Base-by-base conservation (phyloP, 2,329 filamentous ascomycete species). In the Penicillium sp. region DNA sequence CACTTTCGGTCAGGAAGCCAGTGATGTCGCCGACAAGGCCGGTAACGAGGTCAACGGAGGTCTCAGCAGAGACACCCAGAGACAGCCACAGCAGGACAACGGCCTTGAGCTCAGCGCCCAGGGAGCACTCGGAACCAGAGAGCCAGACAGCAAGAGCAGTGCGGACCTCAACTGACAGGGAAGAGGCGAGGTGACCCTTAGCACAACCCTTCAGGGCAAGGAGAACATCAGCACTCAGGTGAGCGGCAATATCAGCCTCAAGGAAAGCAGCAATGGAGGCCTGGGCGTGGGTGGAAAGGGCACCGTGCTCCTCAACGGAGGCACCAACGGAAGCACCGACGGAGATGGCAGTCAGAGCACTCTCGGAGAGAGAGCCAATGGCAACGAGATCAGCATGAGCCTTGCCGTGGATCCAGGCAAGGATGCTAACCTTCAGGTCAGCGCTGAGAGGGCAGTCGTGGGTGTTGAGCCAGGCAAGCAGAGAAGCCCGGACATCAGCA, bases 41-140 rank as follows among this genome's bases (percentile, higher is more conserved):
- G 19, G 56, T 52, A 48, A 62, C 52, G 19, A 74, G 50, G 55
- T 62, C 63, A 45, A 71, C 51, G 36, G 67, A 65, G 47, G 60
- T 64, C 24, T 70, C 68, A 26, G 62, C 68, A 26, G 63, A 58
- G 16, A 65, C 64, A 53, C 55, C 66, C 26, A 73, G 60, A 18
- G 71, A 70, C 48, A 75, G 63, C 72, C 72, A 75, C 59, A 71
- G 63, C 28, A 72, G 54, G 42, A 74, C 59, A 44, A 72, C 58
- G 28, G 69, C 65, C 70, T 74, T 73, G 14, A 74, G 66, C 51
- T 74, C 67, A 51, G 63, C 70, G 40, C 68, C 69, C 18, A 75
- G 68, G 18, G 57, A 49, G 69, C 70, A 73, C 59, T 56, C 55
- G 26, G 63, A 62, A 52, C 67, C 60, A 33, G 67, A 56, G 31